phyloP scores from a whole-genome alignment of 2,329 filamentous ascomycete genomes.

The Calonectria montana region DNA sequence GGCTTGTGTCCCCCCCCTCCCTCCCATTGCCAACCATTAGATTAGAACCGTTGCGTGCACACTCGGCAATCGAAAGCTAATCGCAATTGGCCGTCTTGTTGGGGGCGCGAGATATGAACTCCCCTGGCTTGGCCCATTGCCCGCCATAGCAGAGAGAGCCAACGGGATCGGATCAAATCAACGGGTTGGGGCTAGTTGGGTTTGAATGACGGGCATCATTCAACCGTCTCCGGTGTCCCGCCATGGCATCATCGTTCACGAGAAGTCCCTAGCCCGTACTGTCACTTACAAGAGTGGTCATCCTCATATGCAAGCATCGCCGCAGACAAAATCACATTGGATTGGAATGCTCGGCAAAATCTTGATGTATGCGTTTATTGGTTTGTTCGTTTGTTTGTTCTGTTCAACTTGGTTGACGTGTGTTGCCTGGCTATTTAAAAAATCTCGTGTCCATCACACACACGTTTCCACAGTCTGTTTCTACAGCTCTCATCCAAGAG shows the following conservation, averaged over 20 bases:
- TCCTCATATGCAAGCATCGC: background rate
- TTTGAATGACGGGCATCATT: background rate
- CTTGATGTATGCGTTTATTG: background rate
- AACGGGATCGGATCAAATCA: background rate
- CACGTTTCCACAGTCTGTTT: conserved; percentile 37
- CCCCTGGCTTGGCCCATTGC: background rate
- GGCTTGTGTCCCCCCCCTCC: background rate
- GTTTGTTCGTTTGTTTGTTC: background rate
- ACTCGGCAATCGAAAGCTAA: conserved; percentile 14
- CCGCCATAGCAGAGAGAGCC: background rate
- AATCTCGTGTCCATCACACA: conserved; percentile 22
- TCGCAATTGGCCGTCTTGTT: conserved; percentile 7
- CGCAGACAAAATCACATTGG: background rate
- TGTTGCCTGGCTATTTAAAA: conserved; percentile 6
- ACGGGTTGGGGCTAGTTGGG: background rate
- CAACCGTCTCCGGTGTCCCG: background rate
- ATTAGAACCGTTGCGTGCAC: background rate
- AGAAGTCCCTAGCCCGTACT: background rate
- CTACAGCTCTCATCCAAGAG: conserved; percentile 28
- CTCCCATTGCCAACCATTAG: background rate
- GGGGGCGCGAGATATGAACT: background rate
- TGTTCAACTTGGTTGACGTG: background rate
- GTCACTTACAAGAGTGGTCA: background rate
- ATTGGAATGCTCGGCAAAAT: background rate
- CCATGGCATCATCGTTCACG: background rate